phyloP scores from a whole-genome alignment of 2,329 filamentous ascomycete species.

The Penicillium sp. region DNA sequence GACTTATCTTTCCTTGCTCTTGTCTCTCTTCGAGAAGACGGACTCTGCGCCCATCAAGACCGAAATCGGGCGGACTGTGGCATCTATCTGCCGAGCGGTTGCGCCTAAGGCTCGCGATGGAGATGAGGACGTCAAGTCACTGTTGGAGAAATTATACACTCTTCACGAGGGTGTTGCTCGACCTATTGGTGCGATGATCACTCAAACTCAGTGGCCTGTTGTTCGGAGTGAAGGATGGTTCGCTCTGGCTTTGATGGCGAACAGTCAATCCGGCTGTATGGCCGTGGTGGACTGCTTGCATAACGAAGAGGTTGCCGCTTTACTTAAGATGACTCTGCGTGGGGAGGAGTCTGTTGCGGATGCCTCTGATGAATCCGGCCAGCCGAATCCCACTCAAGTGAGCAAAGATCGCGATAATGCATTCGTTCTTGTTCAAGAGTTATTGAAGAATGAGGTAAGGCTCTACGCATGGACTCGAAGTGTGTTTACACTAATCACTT shows the following conservation, averaged over 20 bases:
- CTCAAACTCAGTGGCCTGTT: slow-evolving; percentile 51
- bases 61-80: slow-evolving; percentile 50
- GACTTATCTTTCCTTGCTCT: slow-evolving; percentile 46
- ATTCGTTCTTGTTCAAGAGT: slow-evolving; percentile 41
- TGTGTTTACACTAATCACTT: slow-evolving; percentile 3
- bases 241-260: slow-evolving; percentile 51
- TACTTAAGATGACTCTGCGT: slow-evolving; percentile 37
- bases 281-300: slow-evolving; percentile 41
- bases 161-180: slow-evolving; percentile 40
- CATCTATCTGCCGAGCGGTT: slow-evolving; percentile 47
- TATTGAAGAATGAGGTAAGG: slow-evolving; percentile 42
- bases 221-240: slow-evolving; percentile 54
- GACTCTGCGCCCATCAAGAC: slow-evolving; percentile 49
- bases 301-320: slow-evolving; percentile 36
- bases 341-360: slow-evolving; percentile 17
- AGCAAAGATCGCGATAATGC: slow-evolving; percentile 46
- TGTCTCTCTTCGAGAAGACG: slow-evolving; percentile 45
- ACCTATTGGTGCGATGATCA: slow-evolving; percentile 48
- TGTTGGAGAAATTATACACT: slow-evolving; percentile 39
- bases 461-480: too few species aligned
- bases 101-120: slow-evolving; percentile 32
- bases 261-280: slow-evolving; percentile 33
- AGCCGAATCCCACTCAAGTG: slow-evolving; percentile 29
- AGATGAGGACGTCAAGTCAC: slow-evolving; percentile 20
- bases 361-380: slow-evolving; percentile 24